Percentiles rank a stretch among this genome's conserved stretches.
phyloP scores from a whole-genome alignment of 2,329 filamentous ascomycete species.

The Colletotrichum limetticola region DNA sequence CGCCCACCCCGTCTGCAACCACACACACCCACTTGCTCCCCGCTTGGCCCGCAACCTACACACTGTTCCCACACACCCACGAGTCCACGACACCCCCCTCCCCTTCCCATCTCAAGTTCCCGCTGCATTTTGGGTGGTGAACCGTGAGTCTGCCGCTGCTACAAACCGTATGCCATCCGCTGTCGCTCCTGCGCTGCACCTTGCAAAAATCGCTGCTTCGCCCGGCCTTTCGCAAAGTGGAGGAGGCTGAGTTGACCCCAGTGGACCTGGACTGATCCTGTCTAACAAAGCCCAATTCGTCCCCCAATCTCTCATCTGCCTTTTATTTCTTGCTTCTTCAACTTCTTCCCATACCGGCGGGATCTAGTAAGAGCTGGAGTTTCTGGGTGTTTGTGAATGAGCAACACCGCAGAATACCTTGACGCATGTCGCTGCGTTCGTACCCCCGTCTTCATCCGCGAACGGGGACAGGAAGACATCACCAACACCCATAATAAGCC shows the following conservation, averaged over 20 bases:
- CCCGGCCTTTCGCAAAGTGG: constrained; percentile 22
- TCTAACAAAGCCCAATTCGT: constrained; percentile 34
- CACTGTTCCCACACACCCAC: neutral
- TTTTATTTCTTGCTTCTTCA: constrained; percentile 14
- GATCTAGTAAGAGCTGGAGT: constrained; percentile 12
- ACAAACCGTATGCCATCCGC: constrained; percentile 6
- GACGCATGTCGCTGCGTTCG: constrained; percentile 33
- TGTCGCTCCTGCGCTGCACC: constrained; percentile 6
- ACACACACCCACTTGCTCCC: neutral
- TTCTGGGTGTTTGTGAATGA: constrained; percentile 22
- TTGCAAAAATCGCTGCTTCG: neutral
- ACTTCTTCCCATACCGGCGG: constrained; percentile 18
- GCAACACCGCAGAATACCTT: constrained; percentile 16
- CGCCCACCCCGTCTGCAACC: neutral
- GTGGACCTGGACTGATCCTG: constrained; percentile 31
- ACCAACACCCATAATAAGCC: constrained; percentile 9
- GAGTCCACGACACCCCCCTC: neutral
- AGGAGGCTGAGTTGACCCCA: constrained; percentile 33
- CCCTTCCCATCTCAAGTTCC: constrained; percentile 9
- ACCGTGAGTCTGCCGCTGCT: constrained; percentile 25
- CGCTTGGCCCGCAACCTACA: constrained; percentile 7
- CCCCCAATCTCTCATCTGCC: constrained; percentile 15
- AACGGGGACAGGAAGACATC: constrained; percentile 21
- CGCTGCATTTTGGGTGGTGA: constrained; percentile 27
- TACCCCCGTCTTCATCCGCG: constrained; percentile 22